Conservation (phyloP, 345 rosid species). For the Carallia pectinifolia region DNA sequence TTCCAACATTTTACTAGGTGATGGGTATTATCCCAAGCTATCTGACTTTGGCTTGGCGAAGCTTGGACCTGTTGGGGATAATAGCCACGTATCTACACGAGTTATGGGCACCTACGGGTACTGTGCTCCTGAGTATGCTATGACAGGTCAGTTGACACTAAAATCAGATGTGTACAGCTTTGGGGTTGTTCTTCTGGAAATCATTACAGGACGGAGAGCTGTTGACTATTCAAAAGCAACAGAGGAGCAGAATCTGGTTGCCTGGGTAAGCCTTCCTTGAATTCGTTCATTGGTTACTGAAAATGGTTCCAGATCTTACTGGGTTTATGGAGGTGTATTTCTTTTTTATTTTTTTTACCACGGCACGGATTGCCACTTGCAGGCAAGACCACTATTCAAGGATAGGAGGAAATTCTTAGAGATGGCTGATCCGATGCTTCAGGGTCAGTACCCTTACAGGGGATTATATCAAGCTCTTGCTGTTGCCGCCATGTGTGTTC, state of each 20-base stretch:
- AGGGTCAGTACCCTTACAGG: slow-evolving; percentile 65
- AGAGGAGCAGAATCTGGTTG: slow-evolving; percentile 71
- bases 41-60: slow-evolving; percentile 96
- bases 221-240: slow-evolving; percentile 53
- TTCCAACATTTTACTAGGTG: slow-evolving; percentile 78
- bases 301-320: not conserved
- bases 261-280: slow-evolving; percentile 60
- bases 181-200: slow-evolving; percentile 83
- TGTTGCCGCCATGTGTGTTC: slow-evolving; percentile 92
- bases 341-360: not conserved
- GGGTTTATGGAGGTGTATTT: not conserved
- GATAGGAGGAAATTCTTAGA: slow-evolving; percentile 64
- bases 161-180: slow-evolving; percentile 93
- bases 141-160: slow-evolving; percentile 86
- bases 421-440: slow-evolving; percentile 79
- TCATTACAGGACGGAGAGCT: slow-evolving; percentile 91
- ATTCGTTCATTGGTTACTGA: not conserved
- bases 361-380: slow-evolving; percentile 11
- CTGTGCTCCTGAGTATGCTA: slow-evolving; percentile 95
- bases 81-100: slow-evolving; percentile 86
- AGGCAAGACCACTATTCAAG: slow-evolving; percentile 88
- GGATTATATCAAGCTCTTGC: slow-evolving; percentile 92
- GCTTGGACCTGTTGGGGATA: slow-evolving; percentile 89
- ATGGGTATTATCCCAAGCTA: slow-evolving; percentile 69
- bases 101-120: slow-evolving; percentile 98